Base-by-base conservation (phyloP, 1,139 yeast genomes). In the Zygoascus sp. region DNA sequence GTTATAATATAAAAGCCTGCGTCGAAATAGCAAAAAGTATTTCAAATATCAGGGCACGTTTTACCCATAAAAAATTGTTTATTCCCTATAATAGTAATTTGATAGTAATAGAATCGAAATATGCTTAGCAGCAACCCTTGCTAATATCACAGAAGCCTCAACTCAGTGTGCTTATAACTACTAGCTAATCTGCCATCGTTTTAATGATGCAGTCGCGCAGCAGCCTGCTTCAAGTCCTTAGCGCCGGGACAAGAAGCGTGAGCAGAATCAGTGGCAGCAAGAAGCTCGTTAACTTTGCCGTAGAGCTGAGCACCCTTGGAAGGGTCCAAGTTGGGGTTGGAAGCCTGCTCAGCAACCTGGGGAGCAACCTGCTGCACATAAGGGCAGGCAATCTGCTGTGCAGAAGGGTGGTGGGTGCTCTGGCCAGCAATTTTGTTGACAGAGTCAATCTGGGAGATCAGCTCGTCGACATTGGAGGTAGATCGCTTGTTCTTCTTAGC, bases 131-230 rank as follows among this genome's bases (percentile, higher is more conserved):
- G n/a, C n/a, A n/a, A n/a, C n/a, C n/a, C n/a, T n/a, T n/a, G n/a
- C n/a, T n/a, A n/a, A n/a, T n/a, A n/a, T n/a, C n/a, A n/a, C n/a
- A n/a, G n/a, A n/a, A n/a, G n/a, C n/a, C n/a, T n/a, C n/a, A n/a
- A n/a, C n/a, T n/a, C n/a, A n/a, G n/a, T n/a, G n/a, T n/a, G n/a
- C n/a, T n/a, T n/a, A n/a, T n/a, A n/a, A n/a, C n/a, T n/a, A n/a
- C n/a, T n/a, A n/a, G n/a, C n/a, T n/a, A n/a, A n/a, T n/a, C n/a
- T n/a, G n/a, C n/a, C n/a, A n/a, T n/a, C n/a, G n/a, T n/a, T n/a
- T 13, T 32, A 32, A 32, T 32, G 35, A 32, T 32, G 35, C 35
- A 32, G 17, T 32, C 17, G 34, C 7, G n/a, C n/a, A n/a, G n/a
- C n/a, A n/a, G n/a, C n/a, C n/a, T n/a, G n/a, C n/a, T n/a, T n/a